A percentile compares a stretch with the other conserved stretches of the same genome.
Conservation (phyloP, 148 eudicot genomes). For the Spergularia marina region DNA sequence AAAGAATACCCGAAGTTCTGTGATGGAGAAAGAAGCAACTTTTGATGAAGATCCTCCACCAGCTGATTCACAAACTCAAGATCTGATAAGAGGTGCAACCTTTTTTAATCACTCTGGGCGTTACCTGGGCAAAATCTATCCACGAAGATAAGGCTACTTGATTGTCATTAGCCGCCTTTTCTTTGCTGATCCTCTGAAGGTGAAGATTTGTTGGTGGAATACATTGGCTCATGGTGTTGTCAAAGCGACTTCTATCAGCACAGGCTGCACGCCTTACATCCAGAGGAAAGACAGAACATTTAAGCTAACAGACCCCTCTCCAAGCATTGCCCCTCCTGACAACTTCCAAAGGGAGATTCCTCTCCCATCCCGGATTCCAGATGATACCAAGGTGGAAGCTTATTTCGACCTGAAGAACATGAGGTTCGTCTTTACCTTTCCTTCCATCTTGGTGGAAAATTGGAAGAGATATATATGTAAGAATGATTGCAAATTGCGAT, state of each 20-base stretch:
- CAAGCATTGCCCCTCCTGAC: constrained; percentile 81
- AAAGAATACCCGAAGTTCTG: background rate
- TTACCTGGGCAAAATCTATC: constrained; percentile 67
- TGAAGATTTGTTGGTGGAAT: constrained; percentile 81
- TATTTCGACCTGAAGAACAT: constrained; percentile 74
- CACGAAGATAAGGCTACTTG: constrained; percentile 73
- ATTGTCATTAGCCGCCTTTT: constrained; percentile 57
- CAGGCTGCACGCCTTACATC: constrained; percentile 50
- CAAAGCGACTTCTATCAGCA: constrained; percentile 62
- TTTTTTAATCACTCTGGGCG: constrained; percentile 47
- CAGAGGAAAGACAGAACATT: constrained; percentile 60
- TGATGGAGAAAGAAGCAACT: background rate
- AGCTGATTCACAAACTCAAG: constrained; percentile 30
- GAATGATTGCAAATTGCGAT: too few species aligned
- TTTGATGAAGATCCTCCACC: constrained; percentile 44
- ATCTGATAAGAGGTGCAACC: constrained; percentile 36
- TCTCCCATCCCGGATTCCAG: constrained; percentile 65
- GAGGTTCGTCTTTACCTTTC: constrained; percentile 70
- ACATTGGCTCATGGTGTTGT: constrained; percentile 59
- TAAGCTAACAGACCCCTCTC: constrained; percentile 64
- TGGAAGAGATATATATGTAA: too few species aligned
- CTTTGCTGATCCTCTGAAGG: constrained; percentile 59
- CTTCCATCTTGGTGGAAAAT: constrained; percentile 38
- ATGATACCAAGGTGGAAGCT: constrained; percentile 81
- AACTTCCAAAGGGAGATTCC: constrained; percentile 69